A percentile compares a stretch with the other conserved stretches of the same genome.
Conservation (phyloP, 2,329 filamentous ascomycete genomes). For the Zelopaecilomyces penicillatus region DNA sequence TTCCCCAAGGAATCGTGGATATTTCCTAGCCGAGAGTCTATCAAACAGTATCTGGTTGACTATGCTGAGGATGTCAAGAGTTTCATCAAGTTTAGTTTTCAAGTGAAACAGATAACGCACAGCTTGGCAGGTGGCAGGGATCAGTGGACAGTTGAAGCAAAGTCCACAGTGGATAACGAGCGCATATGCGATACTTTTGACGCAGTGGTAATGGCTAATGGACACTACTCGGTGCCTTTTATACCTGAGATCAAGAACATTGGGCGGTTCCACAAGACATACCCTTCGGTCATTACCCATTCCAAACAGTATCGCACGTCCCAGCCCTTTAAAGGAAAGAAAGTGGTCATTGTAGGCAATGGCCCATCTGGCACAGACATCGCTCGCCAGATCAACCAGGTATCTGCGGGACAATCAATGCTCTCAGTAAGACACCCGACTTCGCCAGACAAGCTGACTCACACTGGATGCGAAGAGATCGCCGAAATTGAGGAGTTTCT, state of each 20-base stretch:
- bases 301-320: slow-evolving; percentile 73
- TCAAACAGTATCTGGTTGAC: slow-evolving; percentile 63
- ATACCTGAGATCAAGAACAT: slow-evolving; percentile 57
- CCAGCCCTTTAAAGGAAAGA: slow-evolving; percentile 55
- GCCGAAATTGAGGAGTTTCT: slow-evolving; percentile 51
- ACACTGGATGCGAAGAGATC: slow-evolving; percentile 42
- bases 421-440: slow-evolving; percentile 50
- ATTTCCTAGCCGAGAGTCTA: slow-evolving; percentile 64
- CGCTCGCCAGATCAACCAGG: slow-evolving; percentile 60
- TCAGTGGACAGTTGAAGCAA: slow-evolving; percentile 54
- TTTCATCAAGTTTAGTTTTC: slow-evolving; percentile 61
- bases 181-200: slow-evolving; percentile 50
- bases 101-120: slow-evolving; percentile 52
- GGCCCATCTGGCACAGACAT: slow-evolving; percentile 81
- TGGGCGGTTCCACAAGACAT: slow-evolving; percentile 45
- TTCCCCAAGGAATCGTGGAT: slow-evolving; percentile 59
- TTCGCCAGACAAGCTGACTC: slow-evolving; percentile 34
- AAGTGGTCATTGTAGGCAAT: slow-evolving; percentile 77
- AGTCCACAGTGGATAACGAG: slow-evolving; percentile 37
- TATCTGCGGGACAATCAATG: slow-evolving; percentile 54
- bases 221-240: slow-evolving; percentile 64
- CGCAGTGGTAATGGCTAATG: slow-evolving; percentile 66
- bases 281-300: slow-evolving; percentile 58
- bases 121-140: slow-evolving; percentile 23
- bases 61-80: slow-evolving; percentile 62